Evolutionary conservation across 75 land plant species (phyloP), one percentile per base, ranked within the genome.

Genomic region (Picea glauca): DNA sequence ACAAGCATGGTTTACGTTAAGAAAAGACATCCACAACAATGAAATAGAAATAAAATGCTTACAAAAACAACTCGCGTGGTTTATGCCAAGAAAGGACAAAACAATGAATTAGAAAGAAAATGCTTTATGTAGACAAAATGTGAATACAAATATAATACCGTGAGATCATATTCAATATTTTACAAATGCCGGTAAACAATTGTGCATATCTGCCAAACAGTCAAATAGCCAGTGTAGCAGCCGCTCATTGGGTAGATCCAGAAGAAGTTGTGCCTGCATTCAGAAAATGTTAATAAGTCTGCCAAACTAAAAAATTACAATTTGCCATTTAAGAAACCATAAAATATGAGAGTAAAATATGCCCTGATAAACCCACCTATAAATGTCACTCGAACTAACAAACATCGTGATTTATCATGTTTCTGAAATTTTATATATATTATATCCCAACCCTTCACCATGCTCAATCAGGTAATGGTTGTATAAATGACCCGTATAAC

Each of bases 191-290:
- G 92, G 92, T 26, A 92, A 54, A 26, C 84, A 74, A 76, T 87
- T 82, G 81, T 90, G 80, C 17, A 92, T 82, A 75, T 92, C 94
- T 33, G 80, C 78, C 62, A 92, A 72, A 68, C 90, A 92, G 26
- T 92, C 89, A 59, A 92, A 92, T 58, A 90, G 77, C 92, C 94
- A 90, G 60, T 90, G 86, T 12, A 92, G 87, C 2, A 90, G 81
- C 60, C 88, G 90, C 35, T 90, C 92, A 78, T 78, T 78, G 12
- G 92, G 92, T 65, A 92, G 82, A 79, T 92, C 94, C 68, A 92
- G 61, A 76, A 92, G 87, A 21, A 88, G 84, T 60, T 88, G 87
- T 26, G 88, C 90, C 94, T 92, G 86, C 74, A 58, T 56, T 13
- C 75, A 21, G 35, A 64, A 38, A 46, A 78, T 31, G 7, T 57